A percentile compares a stretch with the other conserved stretches of the same genome.
phyloP scores from a whole-genome alignment of 257 asterid genomes.

The Avicennia marina region DNA sequence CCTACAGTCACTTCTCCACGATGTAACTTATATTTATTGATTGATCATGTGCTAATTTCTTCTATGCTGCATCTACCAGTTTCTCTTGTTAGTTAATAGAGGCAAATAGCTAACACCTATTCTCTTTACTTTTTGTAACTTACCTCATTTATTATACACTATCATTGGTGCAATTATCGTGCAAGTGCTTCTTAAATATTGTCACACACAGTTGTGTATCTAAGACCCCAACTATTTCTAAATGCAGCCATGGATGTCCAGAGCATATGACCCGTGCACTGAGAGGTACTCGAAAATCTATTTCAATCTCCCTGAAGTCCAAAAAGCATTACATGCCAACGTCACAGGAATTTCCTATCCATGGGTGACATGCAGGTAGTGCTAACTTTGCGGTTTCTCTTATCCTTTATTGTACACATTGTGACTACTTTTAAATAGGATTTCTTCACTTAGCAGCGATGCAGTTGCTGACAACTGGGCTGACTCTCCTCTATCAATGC shows the following conservation, averaged over 20 bases:
- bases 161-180: not conserved
- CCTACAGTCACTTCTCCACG: no score
- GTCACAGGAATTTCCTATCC: slow-evolving; percentile 57
- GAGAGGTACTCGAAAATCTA: slow-evolving; percentile 65
- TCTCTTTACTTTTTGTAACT: no score
- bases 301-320: slow-evolving; percentile 87
- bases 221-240: slow-evolving; percentile 13
- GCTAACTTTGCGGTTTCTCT: slow-evolving; percentile 12
- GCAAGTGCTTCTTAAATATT: not conserved
- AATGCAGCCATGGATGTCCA: slow-evolving; percentile 84
- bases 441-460: slow-evolving; percentile 48
- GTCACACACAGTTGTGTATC: not conserved
- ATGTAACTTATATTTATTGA: no score
- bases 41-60: no score
- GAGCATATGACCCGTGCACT: slow-evolving; percentile 94
- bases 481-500: slow-evolving; percentile 89
- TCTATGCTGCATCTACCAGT: no score
- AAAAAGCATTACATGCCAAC: slow-evolving; percentile 85
- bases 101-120: no score
- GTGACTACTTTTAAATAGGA: slow-evolving; percentile 2
- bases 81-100: no score
- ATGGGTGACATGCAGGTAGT: slow-evolving; percentile 93
- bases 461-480: slow-evolving; percentile 74
- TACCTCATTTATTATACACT: not conserved
- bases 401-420: not conserved